These are phyloP conservation scores for Auxenochlorella pyrenoidosa DNA, from an alignment of 139 green algal genomes.

Conservation along the genomic window DNA sequence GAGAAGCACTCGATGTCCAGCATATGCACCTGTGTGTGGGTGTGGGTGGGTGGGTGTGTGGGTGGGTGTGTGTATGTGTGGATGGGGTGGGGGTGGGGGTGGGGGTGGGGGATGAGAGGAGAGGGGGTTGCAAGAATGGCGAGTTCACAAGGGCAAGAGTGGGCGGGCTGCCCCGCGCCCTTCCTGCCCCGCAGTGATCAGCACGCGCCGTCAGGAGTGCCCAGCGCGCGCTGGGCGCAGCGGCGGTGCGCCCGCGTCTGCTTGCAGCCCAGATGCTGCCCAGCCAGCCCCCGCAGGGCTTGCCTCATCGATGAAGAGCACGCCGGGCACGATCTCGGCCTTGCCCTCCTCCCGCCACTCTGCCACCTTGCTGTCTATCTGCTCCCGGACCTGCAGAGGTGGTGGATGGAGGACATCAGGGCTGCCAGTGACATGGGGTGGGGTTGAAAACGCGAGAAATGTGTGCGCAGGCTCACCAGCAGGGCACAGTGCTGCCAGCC, in stretches of 20 bases:
- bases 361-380: conserved; percentile 70
- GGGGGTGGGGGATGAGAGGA: neutral
- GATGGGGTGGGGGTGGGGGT: neutral
- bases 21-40: conserved; percentile 92
- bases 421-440: neutral
- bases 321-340: conserved; percentile 97
- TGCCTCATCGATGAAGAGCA: conserved; percentile 97
- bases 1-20: conserved; percentile 99
- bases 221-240: neutral
- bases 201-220: no score
- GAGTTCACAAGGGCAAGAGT: no score
- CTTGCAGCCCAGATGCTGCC: neutral
- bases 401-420: no score
- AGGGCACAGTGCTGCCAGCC: no score
- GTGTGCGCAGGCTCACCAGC: neutral
- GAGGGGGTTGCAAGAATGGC: neutral
- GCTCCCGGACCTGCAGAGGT: conserved; percentile 68
- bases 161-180: no score
- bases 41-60: neutral
- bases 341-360: conserved; percentile 99
- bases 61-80: neutral
- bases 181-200: no score
- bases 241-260: no score
- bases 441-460: neutral
- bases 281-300: conserved; percentile 22